These are phyloP conservation scores for Clavispora santaluciae DNA, from an alignment of 805 yeast genomes.

Conservation along the genomic window DNA sequence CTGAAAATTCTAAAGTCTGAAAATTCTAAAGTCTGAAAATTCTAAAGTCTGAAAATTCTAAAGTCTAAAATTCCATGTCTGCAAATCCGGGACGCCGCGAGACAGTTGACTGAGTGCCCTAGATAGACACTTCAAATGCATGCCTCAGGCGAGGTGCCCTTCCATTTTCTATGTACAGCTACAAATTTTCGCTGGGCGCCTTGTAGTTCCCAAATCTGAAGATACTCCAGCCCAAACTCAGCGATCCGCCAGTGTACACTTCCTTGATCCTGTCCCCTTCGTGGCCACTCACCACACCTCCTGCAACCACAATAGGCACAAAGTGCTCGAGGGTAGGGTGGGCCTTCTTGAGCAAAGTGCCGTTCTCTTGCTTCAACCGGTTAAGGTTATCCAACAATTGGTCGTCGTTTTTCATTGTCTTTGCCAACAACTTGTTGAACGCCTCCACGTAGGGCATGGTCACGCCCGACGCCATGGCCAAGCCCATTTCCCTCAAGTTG, in stretches of 20 bases:
- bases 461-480: slow-evolving; percentile 9
- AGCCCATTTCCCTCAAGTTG: slow-evolving; percentile 54
- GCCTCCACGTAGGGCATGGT: slow-evolving; percentile 45
- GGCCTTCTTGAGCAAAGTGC: slow-evolving; percentile 40
- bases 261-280: slow-evolving; percentile 30
- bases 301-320: slow-evolving; percentile 58
- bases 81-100: no score
- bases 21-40: no score
- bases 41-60: no score
- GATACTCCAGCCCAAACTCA: slow-evolving; percentile 66
- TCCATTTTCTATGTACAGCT: background rate
- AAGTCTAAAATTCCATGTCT: no score
- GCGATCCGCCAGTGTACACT: slow-evolving; percentile 40
- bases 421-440: slow-evolving; percentile 46
- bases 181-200: background rate
- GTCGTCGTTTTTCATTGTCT: slow-evolving; percentile 30
- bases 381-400: slow-evolving; percentile 35
- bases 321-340: slow-evolving; percentile 81
- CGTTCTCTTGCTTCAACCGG: slow-evolving; percentile 25
- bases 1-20: no score
- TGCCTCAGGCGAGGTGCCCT: background rate
- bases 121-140: no score
- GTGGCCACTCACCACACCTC: slow-evolving; percentile 46
- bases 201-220: slow-evolving; percentile 41
- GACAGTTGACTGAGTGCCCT: no score